phyloP scores from a whole-genome alignment of 495 filamentous ascomycete genomes.

The Halenospora varia region DNA sequence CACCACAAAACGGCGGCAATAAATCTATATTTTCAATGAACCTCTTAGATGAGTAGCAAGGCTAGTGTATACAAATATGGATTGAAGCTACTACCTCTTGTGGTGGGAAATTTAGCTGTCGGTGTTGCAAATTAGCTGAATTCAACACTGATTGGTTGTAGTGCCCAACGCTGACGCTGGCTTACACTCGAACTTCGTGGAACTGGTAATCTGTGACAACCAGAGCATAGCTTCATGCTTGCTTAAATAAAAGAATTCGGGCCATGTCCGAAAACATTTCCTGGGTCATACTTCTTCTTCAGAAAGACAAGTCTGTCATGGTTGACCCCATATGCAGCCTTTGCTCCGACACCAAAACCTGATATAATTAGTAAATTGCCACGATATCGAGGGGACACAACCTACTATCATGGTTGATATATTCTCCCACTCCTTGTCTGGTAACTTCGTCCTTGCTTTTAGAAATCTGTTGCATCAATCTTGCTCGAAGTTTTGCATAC shows the following conservation, averaged over 20 bases:
- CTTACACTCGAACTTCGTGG: background rate
- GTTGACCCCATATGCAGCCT: conserved; percentile 44
- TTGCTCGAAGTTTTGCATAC: conserved; percentile 1
- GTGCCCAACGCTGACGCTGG: background rate
- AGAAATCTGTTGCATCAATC: background rate
- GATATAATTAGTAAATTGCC: background rate
- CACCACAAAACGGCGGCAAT: no score
- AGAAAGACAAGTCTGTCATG: conserved; percentile 36
- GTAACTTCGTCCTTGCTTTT: conserved; percentile 7
- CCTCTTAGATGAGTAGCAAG: no score
- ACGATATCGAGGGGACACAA: conserved; percentile 2
- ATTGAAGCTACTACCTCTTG: no score
- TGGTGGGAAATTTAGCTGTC: no score
- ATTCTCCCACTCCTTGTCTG: conserved; percentile 27
- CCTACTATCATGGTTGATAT: conserved; percentile 33
- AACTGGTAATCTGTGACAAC: no score
- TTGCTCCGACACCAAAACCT: conserved; percentile 27
- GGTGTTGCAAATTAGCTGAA: no score
- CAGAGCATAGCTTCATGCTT: background rate
- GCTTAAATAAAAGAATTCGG: background rate
- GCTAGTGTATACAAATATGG: no score
- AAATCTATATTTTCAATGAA: no score
- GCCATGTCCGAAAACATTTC: conserved; percentile 42
- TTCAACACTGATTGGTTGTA: no score
- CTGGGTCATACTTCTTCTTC: conserved; percentile 52